phyloP scores from a whole-genome alignment of 1,284 basidiomycete species.

The Paramarasmius palmivorus region DNA sequence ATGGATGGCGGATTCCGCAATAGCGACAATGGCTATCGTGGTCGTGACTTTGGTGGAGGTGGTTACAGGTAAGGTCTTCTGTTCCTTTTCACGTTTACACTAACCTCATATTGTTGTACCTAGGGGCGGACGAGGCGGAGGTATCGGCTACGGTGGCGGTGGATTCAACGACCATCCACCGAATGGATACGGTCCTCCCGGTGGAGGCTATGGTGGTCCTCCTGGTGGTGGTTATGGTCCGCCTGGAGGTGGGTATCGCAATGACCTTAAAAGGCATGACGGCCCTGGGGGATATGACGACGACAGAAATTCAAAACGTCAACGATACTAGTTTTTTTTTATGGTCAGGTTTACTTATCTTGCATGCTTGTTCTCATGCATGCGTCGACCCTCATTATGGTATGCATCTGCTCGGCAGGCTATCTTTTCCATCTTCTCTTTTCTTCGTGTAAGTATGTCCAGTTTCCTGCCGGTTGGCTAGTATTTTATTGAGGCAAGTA shows the following conservation, averaged over 20 bases:
- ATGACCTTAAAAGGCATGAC: constrained; percentile 68
- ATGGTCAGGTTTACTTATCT: background rate
- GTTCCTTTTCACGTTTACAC: constrained; percentile 7
- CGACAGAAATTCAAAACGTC: constrained; percentile 79
- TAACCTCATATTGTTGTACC: constrained; percentile 19
- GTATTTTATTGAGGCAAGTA: constrained; percentile 9
- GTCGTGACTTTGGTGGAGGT: constrained; percentile 31
- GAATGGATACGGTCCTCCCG: constrained; percentile 55
- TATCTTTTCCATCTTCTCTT: constrained; percentile 14
- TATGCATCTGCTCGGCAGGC: constrained; percentile 15
- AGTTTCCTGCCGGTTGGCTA: background rate
- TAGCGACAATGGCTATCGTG: constrained; percentile 24
- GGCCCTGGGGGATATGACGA: constrained; percentile 67
- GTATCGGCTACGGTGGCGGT: constrained; percentile 47
- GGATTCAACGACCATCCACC: constrained; percentile 58
- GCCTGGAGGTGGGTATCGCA: constrained; percentile 49
- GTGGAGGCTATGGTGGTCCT: constrained; percentile 51
- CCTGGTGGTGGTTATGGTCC: constrained; percentile 33
- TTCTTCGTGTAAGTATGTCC: constrained; percentile 26
- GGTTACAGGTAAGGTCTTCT: constrained; percentile 51
- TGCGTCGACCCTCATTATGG: constrained; percentile 22
- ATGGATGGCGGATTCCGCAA: constrained; percentile 25
- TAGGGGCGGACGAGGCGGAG: constrained; percentile 70
- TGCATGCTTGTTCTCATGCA: constrained; percentile 7
- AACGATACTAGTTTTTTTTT: constrained; percentile 60